Conservation (phyloP, 345 rosid genomes). For the Brassica rapa region DNA sequence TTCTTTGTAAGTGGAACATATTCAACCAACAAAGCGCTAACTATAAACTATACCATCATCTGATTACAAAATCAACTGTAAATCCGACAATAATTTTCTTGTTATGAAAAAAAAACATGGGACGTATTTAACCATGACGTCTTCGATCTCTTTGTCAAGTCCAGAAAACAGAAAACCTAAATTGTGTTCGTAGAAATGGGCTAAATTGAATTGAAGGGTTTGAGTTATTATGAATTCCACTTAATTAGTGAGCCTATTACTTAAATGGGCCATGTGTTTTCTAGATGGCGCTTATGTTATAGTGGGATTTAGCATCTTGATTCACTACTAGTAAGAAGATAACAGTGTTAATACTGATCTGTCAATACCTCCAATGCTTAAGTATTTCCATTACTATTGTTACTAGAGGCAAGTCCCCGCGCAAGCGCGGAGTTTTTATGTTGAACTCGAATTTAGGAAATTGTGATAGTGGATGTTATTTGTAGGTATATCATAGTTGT, state of each 20-base stretch:
- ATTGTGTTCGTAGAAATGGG: not conserved
- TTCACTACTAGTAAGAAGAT: not conserved
- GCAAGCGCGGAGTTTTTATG: no score
- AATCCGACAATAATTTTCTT: not conserved
- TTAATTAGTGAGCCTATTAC: not conserved
- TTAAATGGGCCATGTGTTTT: not conserved
- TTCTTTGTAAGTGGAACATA: not conserved
- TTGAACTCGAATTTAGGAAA: no score
- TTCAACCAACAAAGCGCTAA: not conserved
- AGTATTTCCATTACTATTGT: not conserved
- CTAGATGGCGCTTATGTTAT: not conserved
- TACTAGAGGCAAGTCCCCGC: no score
- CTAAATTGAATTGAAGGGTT: not conserved
- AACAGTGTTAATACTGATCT: not conserved
- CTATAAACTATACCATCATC: not conserved
- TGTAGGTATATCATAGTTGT: no score
- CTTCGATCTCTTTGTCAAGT: not conserved
- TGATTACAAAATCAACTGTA: not conserved
- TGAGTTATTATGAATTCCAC: not conserved
- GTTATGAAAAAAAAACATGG: not conserved
- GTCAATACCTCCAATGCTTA: not conserved
- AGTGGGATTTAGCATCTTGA: not conserved
- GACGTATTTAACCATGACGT: not conserved
- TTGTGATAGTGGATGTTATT: no score
- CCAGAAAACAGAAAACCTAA: not conserved